Conservation (phyloP, 331 rosid species). For the Erythrophleum ivorense region DNA sequence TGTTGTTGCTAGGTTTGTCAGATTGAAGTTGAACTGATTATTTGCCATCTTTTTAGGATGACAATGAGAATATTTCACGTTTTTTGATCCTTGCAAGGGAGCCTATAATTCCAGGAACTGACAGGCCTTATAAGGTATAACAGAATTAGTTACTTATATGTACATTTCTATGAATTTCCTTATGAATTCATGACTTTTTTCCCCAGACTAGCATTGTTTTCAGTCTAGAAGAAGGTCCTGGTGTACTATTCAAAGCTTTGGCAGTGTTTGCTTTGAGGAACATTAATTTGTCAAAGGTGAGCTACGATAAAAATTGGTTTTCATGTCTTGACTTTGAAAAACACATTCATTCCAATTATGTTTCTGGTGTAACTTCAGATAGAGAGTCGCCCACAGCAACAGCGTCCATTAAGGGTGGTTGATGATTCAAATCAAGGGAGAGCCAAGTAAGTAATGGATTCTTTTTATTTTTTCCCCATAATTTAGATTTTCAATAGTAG, state of each 20-base stretch:
- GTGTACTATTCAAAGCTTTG: conserved; percentile 88
- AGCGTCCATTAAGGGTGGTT: conserved; percentile 76
- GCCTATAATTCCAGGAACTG: conserved; percentile 77
- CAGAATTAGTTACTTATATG: conserved; percentile 16
- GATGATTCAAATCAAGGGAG: conserved; percentile 82
- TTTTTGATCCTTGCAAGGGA: conserved; percentile 90
- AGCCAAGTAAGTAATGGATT: conserved; percentile 68
- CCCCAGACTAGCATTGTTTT: conserved; percentile 88
- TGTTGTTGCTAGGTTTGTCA: conserved; percentile 12
- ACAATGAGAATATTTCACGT: conserved; percentile 72
- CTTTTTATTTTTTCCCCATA: no score
- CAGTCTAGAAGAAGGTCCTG: conserved; percentile 90
- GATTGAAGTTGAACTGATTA: conserved; percentile 40
- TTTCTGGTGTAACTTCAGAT: conserved; percentile 64
- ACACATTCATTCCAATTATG: conserved; percentile 26
- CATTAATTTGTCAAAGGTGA: conserved; percentile 80
- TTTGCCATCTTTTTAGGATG: conserved; percentile 61
- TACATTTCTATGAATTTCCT: conserved; percentile 14
- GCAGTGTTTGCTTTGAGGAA: conserved; percentile 84
- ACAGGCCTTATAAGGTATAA: conserved; percentile 67
- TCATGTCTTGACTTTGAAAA: conserved; percentile 29
- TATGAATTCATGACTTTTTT: conserved; percentile 31
- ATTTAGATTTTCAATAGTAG: no score
- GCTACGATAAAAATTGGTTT: conserved; percentile 21
- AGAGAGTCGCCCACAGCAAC: conserved; percentile 83